Evolutionary conservation across 1,139 yeast species (phyloP), one percentile per base, ranked within the genome.

Genomic region (Blastobotrys apis): DNA sequence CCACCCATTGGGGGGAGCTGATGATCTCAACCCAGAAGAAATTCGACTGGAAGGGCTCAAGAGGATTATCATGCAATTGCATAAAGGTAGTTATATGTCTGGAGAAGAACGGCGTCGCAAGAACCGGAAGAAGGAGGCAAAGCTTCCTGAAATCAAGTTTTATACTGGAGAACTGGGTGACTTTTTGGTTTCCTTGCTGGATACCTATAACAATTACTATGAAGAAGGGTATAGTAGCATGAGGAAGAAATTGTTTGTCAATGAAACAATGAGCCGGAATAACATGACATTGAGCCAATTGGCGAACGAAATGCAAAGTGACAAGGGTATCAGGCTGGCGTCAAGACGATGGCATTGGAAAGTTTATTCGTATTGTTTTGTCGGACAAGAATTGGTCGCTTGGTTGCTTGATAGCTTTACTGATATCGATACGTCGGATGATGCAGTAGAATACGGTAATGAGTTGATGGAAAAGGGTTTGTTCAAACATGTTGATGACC

Each of bases 341-440:
- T 95, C 88, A 57, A 72, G 97, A 54, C 76, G 81, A 23, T 92
- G 98, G 98, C 97, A 92, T 62, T 81, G 90, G 76, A 81, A 81
- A 52, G 69, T 75, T 9, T 94, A 87, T 62, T 72, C 74, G 29
- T 77, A 83, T 52, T 85, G 95, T 64, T 88, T 92, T 59, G 65
- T 86, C 26, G 97, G 97, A 0, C 78, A 80, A 53, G 96, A 87
- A 49, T 71, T 88, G 53, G 96, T 87, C 0, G 75, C 80, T 17
- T 92, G 97, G 97, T 60, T 90, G 43, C 69, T 84, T 33, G 84
- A 83, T 49, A 78, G 81, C 48, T 84, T 88, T 58, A 79, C 77
- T 22, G 97, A 88, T 57, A 80, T 92, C 36, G 78, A 80, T 39
- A 78, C 84, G 0, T 69, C 94, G 49, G 97, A 87, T 25, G 92